Conservation (phyloP, 2,329 filamentous ascomycete species). For the Macrophomina pseudophaseolina region DNA sequence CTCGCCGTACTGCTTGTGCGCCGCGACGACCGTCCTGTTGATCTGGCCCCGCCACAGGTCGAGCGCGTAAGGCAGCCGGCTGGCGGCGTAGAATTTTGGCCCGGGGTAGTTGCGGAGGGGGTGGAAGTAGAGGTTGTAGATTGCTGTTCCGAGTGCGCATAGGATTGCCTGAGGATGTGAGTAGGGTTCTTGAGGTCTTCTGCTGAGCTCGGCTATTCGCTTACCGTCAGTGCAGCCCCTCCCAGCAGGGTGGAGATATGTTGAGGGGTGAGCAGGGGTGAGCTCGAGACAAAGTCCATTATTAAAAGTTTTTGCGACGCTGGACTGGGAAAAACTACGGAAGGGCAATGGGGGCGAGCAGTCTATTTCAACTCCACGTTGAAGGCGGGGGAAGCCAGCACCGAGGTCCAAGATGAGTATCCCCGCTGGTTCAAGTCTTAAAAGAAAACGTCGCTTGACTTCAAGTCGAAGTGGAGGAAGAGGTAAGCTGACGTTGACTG, state of each 20-base stretch:
- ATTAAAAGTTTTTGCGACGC: not conserved
- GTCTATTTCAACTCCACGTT: not conserved
- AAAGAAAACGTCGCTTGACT: no score
- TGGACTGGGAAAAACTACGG: not conserved
- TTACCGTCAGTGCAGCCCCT: conserved; percentile 7
- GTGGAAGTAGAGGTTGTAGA: conserved; percentile 51
- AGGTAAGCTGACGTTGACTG: conserved; percentile 1
- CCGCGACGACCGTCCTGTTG: conserved; percentile 33
- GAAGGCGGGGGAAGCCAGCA: no score
- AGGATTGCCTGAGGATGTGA: not conserved
- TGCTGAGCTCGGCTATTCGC: not conserved
- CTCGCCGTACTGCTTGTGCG: conserved; percentile 50
- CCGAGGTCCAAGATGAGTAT: not conserved
- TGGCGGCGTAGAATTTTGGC: conserved; percentile 42
- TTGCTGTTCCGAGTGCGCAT: conserved; percentile 30
- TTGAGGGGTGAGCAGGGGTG: not conserved
- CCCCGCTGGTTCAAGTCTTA: no score
- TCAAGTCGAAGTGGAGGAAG: not conserved
- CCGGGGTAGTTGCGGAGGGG: conserved; percentile 52
- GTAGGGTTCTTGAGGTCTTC: not conserved
- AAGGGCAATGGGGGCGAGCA: not conserved
- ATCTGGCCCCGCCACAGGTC: conserved; percentile 37
- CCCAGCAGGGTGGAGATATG: conserved; percentile 11
- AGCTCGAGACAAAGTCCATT: not conserved
- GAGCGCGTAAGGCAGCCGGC: conserved; percentile 40